A percentile compares a stretch with the other conserved stretches of the same genome.
These are phyloP conservation scores for Leishmania aethiopica DNA, from an alignment of 208 protist genomes.

Conservation along the genomic window DNA sequence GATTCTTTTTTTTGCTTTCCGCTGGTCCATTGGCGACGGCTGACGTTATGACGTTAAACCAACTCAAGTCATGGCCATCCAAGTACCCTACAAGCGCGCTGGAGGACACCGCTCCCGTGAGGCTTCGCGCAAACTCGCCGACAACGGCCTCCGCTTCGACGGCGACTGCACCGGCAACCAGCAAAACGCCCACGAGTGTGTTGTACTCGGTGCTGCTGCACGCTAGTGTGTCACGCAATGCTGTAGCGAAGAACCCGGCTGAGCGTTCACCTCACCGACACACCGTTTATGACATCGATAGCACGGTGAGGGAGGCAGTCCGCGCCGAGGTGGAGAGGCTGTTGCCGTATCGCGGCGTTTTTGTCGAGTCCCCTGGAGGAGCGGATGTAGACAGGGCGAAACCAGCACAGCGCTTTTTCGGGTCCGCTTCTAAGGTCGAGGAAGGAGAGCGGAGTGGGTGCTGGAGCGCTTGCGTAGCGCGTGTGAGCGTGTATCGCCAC, in stretches of 20 bases:
- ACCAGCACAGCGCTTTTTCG: background rate
- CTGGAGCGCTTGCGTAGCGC: background rate
- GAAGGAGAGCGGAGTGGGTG: background rate
- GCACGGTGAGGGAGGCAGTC: background rate
- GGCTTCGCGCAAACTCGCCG: background rate
- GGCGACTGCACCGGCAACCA: background rate
- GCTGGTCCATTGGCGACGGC: background rate
- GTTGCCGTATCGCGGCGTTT: constrained; percentile 20
- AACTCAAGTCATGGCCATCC: background rate
- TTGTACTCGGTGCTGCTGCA: constrained; percentile 24
- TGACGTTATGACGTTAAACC: constrained; percentile 7
- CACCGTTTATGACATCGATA: constrained; percentile 9
- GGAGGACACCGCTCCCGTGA: background rate
- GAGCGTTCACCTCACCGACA: constrained; percentile 12
- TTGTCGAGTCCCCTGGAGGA: constrained; percentile 10
- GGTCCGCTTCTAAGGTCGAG: background rate
- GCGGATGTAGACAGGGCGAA: background rate
- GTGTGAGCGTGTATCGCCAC: background rate
- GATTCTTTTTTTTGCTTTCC: background rate
- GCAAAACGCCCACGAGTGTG: constrained; percentile 5
- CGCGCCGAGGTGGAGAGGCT: constrained; percentile 9
- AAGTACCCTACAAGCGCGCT: background rate
- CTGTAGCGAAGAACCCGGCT: background rate
- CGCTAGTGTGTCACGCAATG: background rate
- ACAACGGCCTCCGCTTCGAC: constrained; percentile 1